Base-by-base conservation (phyloP, 2,329 filamentous ascomycete genomes). In the Penicillium sp. region DNA sequence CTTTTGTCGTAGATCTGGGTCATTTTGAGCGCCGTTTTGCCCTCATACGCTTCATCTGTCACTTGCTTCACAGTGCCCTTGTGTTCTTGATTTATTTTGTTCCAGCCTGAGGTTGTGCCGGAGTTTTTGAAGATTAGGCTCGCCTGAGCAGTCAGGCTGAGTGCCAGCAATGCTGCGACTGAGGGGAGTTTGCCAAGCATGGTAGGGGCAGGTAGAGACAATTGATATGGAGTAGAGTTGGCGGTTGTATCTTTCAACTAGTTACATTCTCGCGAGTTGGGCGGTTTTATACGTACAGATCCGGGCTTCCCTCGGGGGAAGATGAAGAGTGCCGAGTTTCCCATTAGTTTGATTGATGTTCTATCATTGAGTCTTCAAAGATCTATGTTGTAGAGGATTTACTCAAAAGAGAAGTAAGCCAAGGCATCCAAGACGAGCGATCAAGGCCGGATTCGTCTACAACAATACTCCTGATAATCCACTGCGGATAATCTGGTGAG, bases 21-120 rank as follows among this genome's bases (percentile, higher is more conserved):
- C 75, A 81, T 78, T 63, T 80, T 79, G 59, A 82, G 72, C 6
- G 78, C 69, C 0, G 75, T 74, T 9, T 67, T 46, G 33, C 73
- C 71, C 52, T 76, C 69, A 68, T 75, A 78, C 23, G 69, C 62
- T 13, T 77, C 68, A 57, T 80, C 77, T 59, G 69, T 75, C 43
- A 79, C 78, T 54, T 79, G 62, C 4, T 72, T 57, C 33, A 81
- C 74, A 6, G 71, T 76, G 43, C 80, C 80, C 10, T 73, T 63
- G 69, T 79, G 66, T 61, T 81, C 80, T 6, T 72, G 63, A 19
- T 73, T 75, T 55, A 70, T 68, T 8, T 55, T 62, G 52, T 77
- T 71, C 78, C 79, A 82, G 27, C 78, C 78, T 9, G 67, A 59
- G 10, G 71, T 69, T 25, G 72, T 78, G 13, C 67, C 67, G 9